phyloP scores from a whole-genome alignment of 2,329 filamentous ascomycete species.

The Chaetomiaceae sp. region DNA sequence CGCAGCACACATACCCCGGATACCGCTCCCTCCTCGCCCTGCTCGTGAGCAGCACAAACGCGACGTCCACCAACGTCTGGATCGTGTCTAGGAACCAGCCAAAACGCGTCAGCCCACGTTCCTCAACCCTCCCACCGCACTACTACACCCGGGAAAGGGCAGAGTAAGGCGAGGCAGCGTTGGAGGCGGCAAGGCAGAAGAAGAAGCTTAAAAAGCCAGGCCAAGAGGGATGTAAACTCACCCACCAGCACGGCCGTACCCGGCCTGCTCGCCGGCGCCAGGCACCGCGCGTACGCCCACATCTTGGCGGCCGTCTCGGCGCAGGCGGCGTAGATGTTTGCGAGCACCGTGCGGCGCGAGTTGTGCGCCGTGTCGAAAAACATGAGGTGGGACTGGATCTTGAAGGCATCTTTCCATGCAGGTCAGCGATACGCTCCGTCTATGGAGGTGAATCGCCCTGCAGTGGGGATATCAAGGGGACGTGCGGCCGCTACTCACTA shows the following conservation, averaged over 20 bases:
- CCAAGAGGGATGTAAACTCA: conserved; percentile 34
- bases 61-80: conserved; percentile 57
- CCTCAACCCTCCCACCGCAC: too few relatives aligned
- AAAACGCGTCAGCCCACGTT: neutral
- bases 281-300: conserved; percentile 54
- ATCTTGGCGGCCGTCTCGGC: conserved; percentile 71
- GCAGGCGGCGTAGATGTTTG: conserved; percentile 72
- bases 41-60: conserved; percentile 57
- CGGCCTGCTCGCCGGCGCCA: conserved; percentile 56
- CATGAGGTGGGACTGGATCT: conserved; percentile 78
- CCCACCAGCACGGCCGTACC: conserved; percentile 55
- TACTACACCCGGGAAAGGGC: too few relatives aligned
- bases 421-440: neutral
- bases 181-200: too few relatives aligned
- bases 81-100: conserved; percentile 49
- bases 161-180: too few relatives aligned
- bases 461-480: neutral
- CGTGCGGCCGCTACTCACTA: conserved; percentile 47
- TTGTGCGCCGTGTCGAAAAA: conserved; percentile 79
- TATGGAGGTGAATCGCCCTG: neutral
- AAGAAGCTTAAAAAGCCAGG: neutral
- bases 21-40: conserved; percentile 39
- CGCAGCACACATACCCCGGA: conserved; percentile 50
- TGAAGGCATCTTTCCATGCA: conserved; percentile 54
- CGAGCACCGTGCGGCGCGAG: conserved; percentile 57